These are phyloP conservation scores for Leccinellum luteum DNA, from an alignment of 768 basidiomycete species.

Conservation along the genomic window DNA sequence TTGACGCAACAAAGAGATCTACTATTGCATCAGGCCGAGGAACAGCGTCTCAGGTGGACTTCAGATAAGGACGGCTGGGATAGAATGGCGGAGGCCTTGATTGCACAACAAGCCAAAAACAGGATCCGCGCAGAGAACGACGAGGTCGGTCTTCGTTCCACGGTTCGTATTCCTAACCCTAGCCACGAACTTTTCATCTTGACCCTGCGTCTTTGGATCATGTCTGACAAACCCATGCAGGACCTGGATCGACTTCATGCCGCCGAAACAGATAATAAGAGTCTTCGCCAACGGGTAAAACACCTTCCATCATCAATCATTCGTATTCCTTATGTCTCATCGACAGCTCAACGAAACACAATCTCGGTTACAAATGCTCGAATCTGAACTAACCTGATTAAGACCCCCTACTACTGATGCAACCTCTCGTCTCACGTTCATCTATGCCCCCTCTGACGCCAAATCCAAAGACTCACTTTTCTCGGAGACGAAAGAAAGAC, in stretches of 20 bases:
- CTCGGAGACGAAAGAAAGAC: constrained; percentile 30
- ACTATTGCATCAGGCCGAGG: constrained; percentile 48
- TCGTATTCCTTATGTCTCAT: constrained; percentile 7
- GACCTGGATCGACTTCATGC: constrained; percentile 53
- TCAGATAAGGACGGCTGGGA: constrained; percentile 65
- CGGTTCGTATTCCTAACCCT: neutral
- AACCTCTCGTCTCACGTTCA: constrained; percentile 39
- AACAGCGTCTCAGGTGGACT: constrained; percentile 60
- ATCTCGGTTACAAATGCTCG: constrained; percentile 50
- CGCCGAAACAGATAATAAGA: constrained; percentile 59
- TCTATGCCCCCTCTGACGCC: constrained; percentile 20
- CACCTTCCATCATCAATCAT: neutral
- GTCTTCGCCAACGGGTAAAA: constrained; percentile 58
- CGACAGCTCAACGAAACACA: constrained; percentile 59
- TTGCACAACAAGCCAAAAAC: constrained; percentile 45
- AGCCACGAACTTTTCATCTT: neutral
- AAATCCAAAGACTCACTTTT: constrained; percentile 19
- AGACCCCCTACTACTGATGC: constrained; percentile 69
- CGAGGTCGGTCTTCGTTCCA: constrained; percentile 39
- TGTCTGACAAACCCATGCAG: constrained; percentile 41
- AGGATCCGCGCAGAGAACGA: constrained; percentile 36
- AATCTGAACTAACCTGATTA: constrained; percentile 61
- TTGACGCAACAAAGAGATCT: constrained; percentile 59
- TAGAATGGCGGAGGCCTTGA: constrained; percentile 64
- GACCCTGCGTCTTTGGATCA: neutral